Base-by-base conservation (phyloP, 2,329 filamentous ascomycete species). In the Dactylellina haptotyla region DNA sequence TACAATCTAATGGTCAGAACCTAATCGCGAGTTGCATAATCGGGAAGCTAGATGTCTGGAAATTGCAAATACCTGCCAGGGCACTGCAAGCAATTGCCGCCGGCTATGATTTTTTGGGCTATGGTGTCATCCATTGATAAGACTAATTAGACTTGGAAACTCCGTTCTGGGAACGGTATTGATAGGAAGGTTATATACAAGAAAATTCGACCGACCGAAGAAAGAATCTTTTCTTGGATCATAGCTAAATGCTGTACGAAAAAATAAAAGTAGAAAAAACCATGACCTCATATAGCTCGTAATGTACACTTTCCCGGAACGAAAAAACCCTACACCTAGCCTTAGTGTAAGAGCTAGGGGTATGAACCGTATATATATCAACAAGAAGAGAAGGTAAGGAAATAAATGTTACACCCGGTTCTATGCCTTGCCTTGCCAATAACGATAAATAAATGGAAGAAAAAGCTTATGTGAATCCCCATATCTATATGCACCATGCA, bases 371-470 rank as follows among this genome's bases (percentile, higher is more conserved):
- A 25, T 32, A n/a, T 9, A 28, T 72, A 72, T 72, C 26, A n/a
- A 72, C 66, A 71, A 59, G 66, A 71, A 71, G 51, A 58, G 53
- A 72, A 72, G 51, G 37, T 46, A 43, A 51, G 16, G 50, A 37
- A 61, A 64, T 26, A 46, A 28, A 28, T 50, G n/a, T 25, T 39
- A 20, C n/a, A 51, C 18, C 43, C 50, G 14, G 32, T 14, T 56
- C 34, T 37, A 5, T 51, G 16, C 14, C 14, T 34, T 57, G 32
- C 28, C 39, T 56, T 48, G 41, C 46, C 30, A 41, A n/a, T 51
- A 4, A 56, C 18, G 23, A 51, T 26, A 26, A 26, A 67, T 53
- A 41, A 53, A 45, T 30, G 9, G 9, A 63, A 54, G 51, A 46
- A 50, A 26, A 54, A 56, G 18, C 56, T 50, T 12, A 46, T 54